Conservation (phyloP, 805 yeast species). For the Candida glaebosa region DNA sequence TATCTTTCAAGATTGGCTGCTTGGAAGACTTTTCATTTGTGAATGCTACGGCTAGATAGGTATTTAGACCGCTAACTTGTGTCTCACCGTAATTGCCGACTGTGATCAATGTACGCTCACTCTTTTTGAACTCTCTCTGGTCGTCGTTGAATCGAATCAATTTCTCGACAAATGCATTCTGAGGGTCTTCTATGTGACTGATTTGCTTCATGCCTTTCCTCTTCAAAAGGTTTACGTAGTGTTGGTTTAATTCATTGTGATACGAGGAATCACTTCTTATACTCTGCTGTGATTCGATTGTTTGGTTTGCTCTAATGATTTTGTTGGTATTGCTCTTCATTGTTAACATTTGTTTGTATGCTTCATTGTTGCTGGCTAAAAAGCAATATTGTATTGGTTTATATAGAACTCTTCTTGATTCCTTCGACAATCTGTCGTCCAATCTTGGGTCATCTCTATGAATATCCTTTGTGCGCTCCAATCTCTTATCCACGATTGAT, state of each 20-base stretch:
- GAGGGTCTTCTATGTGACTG: constrained; percentile 10
- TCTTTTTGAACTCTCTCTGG: constrained; percentile 13
- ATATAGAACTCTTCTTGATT: constrained; percentile 10
- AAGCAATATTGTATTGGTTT: constrained; percentile 25
- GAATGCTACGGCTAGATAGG: constrained; percentile 2
- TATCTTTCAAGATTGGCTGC: constrained; percentile 4
- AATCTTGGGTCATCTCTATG: not conserved
- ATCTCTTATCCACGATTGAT: constrained; percentile 7
- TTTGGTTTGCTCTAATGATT: not conserved
- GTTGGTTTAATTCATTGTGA: constrained; percentile 8
- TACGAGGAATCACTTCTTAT: not conserved
- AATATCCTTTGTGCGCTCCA: constrained; percentile 2
- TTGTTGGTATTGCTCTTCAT: constrained; percentile 4
- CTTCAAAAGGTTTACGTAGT: constrained; percentile 8
- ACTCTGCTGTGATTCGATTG: not conserved
- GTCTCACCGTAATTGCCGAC: constrained; percentile 6
- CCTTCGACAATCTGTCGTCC: constrained; percentile 1
- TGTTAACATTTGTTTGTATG: constrained; percentile 12
- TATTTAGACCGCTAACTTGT: not conserved
- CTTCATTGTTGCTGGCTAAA: constrained; percentile 14
- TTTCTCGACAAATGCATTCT: constrained; percentile 14
- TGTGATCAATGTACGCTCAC: constrained; percentile 12
- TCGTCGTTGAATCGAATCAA: constrained; percentile 14
- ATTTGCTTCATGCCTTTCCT: constrained; percentile 9
- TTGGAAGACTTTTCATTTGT: constrained; percentile 1